phyloP scores from a whole-genome alignment of 192 early-diverging fungal species.

The Coemansia sp. region DNA sequence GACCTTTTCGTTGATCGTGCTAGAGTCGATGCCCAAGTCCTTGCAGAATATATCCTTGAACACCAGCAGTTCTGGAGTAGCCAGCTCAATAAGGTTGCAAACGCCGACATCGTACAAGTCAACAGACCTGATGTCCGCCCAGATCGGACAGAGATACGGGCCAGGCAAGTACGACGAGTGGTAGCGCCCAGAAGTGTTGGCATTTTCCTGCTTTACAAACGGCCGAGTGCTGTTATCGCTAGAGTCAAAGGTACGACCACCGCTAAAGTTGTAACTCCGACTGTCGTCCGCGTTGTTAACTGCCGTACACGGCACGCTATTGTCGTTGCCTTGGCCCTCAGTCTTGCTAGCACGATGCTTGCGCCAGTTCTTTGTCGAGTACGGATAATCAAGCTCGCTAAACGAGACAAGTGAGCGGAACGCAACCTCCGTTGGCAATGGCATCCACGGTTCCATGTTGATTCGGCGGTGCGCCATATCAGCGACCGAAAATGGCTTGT shows the following conservation, averaged over 20 bases:
- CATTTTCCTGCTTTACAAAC: slow-evolving; percentile 24
- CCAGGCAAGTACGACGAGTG: slow-evolving; percentile 49
- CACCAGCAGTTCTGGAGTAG: slow-evolving; percentile 49
- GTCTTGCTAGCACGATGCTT: slow-evolving; percentile 11
- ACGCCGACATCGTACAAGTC: slow-evolving; percentile 54
- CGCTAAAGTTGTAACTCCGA: slow-evolving; percentile 5
- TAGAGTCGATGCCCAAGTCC: slow-evolving; percentile 43
- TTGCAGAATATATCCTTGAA: slow-evolving; percentile 57
- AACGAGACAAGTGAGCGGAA: slow-evolving; percentile 22
- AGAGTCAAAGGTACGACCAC: slow-evolving; percentile 6
- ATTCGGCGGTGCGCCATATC: slow-evolving; percentile 55
- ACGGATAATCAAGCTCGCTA: slow-evolving; percentile 33
- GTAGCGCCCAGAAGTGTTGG: slow-evolving; percentile 49
- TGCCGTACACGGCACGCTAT: background rate
- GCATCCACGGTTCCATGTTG: slow-evolving; percentile 53
- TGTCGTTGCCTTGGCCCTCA: background rate
- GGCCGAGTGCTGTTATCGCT: slow-evolving; percentile 42
- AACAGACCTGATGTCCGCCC: slow-evolving; percentile 55
- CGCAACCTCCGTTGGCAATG: slow-evolving; percentile 28
- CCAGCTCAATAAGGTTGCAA: slow-evolving; percentile 51
- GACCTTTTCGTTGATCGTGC: slow-evolving; percentile 40
- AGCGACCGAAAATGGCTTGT: slow-evolving; percentile 52
- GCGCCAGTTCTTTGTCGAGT: slow-evolving; percentile 43
- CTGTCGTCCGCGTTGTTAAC: background rate
- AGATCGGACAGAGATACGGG: slow-evolving; percentile 54